Evolutionary conservation across 805 yeast species (phyloP).

Genomic region (Metahyphopichia silvanorum): DNA sequence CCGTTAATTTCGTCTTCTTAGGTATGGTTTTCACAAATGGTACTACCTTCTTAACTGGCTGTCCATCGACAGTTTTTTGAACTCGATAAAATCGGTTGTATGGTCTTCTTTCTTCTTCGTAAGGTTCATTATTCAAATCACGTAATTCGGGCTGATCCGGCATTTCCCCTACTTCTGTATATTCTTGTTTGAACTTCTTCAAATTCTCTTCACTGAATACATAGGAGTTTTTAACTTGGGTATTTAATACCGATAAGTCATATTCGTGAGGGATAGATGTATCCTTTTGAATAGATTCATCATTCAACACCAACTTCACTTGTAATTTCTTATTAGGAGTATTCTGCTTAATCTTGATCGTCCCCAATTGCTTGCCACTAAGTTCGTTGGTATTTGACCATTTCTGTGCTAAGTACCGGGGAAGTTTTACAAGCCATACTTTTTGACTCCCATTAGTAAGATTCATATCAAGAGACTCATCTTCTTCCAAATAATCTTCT

Average conservation of each 20-base stretch:
- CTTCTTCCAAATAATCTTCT: conserved; percentile 44
- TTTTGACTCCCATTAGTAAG: conserved; percentile 59
- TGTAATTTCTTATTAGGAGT: conserved; percentile 25
- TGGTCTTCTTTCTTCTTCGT: conserved; percentile 9
- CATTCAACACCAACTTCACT: conserved; percentile 58
- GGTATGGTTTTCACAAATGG: conserved; percentile 88
- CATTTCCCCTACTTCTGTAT: conserved; percentile 49
- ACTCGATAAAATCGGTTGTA: conserved; percentile 26
- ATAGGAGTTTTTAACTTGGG: conserved; percentile 78
- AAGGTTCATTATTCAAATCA: conserved; percentile 26
- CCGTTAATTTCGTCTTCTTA: conserved; percentile 79
- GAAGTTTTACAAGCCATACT: conserved; percentile 90
- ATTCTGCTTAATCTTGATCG: conserved; percentile 63
- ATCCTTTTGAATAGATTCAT: conserved; percentile 26
- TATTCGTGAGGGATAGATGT: conserved; percentile 72
- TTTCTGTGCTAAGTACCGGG: conserved; percentile 76
- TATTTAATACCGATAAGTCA: conserved; percentile 73
- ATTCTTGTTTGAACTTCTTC: conserved; percentile 49
- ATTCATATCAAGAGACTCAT: conserved; percentile 79
- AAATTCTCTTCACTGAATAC: conserved; percentile 86
- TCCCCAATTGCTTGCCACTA: conserved; percentile 76
- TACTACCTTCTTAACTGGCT: conserved; percentile 43
- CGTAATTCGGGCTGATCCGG: conserved; percentile 51
- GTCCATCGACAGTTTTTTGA: conserved; percentile 24
- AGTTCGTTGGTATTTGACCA: conserved; percentile 65